Percentiles rank a stretch among this genome's conserved stretches.
Evolutionary conservation across 1,139 yeast genomes (phyloP).

Genomic region (Magnusiomyces clavatus): DNA sequence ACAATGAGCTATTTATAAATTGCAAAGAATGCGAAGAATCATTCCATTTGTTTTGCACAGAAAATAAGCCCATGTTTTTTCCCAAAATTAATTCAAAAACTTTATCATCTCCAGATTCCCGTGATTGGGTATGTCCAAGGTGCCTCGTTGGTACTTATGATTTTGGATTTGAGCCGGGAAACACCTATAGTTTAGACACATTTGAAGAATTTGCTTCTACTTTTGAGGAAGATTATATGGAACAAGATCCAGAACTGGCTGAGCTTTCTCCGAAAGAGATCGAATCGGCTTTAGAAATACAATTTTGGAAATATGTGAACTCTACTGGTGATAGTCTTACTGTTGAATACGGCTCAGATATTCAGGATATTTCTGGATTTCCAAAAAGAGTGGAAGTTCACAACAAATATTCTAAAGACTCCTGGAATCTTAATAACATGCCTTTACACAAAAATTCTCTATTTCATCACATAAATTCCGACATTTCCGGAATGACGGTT

Average conservation of each 20-base stretch:
- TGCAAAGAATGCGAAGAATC: not conserved
- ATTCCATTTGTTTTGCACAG: not conserved
- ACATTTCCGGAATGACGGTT: slow-evolving; percentile 38
- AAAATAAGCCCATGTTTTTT: not conserved
- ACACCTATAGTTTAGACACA: slow-evolving; percentile 49
- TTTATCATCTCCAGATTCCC: too few relatives aligned
- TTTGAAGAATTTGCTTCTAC: slow-evolving; percentile 53
- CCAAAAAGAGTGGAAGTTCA: slow-evolving; percentile 34
- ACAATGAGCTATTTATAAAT: slow-evolving; percentile 8
- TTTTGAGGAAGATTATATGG: slow-evolving; percentile 40
- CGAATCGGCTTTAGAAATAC: slow-evolving; percentile 25
- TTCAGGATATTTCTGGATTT: slow-evolving; percentile 46
- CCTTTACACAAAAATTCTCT: slow-evolving; percentile 52
- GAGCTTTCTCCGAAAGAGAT: slow-evolving; percentile 15
- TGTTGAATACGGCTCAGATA: slow-evolving; percentile 44
- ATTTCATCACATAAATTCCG: slow-evolving; percentile 37
- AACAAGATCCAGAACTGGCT: slow-evolving; percentile 39
- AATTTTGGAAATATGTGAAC: slow-evolving; percentile 36
- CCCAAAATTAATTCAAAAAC: too few relatives aligned
- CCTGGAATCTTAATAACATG: slow-evolving; percentile 69
- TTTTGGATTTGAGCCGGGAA: slow-evolving; percentile 79
- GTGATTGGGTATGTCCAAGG: slow-evolving; percentile 69
- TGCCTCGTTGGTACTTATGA: slow-evolving; percentile 84
- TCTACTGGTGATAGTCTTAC: slow-evolving; percentile 35
- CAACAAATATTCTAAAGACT: slow-evolving; percentile 35